A percentile compares a stretch with the other conserved stretches of the same genome.
phyloP scores from a whole-genome alignment of 352 stramenopile species.

The Globisporangium nodosum region DNA sequence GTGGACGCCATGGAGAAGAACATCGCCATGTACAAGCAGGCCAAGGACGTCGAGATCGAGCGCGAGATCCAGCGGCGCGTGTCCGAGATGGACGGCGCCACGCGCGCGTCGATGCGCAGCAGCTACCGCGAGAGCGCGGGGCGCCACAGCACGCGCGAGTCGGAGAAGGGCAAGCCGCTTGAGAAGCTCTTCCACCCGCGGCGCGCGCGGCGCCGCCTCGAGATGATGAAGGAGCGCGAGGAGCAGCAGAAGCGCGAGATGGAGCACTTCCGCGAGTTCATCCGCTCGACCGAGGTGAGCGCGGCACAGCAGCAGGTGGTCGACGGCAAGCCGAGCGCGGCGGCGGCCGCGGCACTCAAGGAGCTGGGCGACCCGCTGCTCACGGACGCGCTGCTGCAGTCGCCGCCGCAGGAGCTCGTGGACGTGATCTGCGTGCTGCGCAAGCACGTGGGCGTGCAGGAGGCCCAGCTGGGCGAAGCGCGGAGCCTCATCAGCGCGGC shows the following conservation, averaged over 20 bases:
- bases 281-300: constrained; percentile 55
- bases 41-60: constrained; percentile 75
- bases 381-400: constrained; percentile 40
- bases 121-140: constrained; percentile 33
- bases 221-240: constrained; percentile 62
- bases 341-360: constrained; percentile 25
- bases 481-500: constrained; percentile 68
- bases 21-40: constrained; percentile 83
- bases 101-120: constrained; percentile 11
- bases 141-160: constrained; percentile 20
- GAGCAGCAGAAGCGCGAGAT: constrained; percentile 78
- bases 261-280: constrained; percentile 86
- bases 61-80: constrained; percentile 68
- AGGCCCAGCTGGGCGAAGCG: constrained; percentile 66
- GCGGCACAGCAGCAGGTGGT: constrained; percentile 13
- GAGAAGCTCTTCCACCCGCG: constrained; percentile 76
- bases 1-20: constrained; percentile 78
- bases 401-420: constrained; percentile 51
- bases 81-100: constrained; percentile 34
- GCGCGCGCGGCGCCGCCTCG: constrained; percentile 50
- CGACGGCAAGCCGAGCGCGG: background rate
- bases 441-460: constrained; percentile 65
- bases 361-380: constrained; percentile 49
- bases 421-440: constrained; percentile 67
- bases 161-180: constrained; percentile 48